Conservation (phyloP, 2,329 filamentous ascomycete species). For the Exophiala sp. region DNA sequence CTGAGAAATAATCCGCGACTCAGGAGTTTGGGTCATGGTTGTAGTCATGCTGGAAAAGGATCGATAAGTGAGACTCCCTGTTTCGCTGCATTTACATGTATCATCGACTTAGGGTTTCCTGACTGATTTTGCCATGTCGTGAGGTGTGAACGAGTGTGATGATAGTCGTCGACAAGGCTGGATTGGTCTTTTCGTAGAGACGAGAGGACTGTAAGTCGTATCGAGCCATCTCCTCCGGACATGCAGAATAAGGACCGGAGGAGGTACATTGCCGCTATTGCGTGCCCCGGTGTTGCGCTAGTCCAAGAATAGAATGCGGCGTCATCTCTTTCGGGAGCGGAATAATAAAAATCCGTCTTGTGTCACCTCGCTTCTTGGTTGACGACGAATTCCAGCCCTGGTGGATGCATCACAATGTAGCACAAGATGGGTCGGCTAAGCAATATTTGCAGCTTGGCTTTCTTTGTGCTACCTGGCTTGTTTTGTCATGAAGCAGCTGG, state of each 20-base stretch:
- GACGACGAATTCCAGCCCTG: not conserved
- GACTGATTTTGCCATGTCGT: not conserved
- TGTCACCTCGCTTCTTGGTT: not conserved
- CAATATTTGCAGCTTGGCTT: not conserved
- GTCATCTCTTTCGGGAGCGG: slow-evolving; percentile 1
- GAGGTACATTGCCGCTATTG: not conserved
- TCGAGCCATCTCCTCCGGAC: not conserved
- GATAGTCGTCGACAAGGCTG: not conserved
- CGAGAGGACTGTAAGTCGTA: not conserved
- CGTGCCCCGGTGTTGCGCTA: slow-evolving; percentile 10
- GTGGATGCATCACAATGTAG: slow-evolving; percentile 2
- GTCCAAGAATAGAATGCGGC: slow-evolving; percentile 4
- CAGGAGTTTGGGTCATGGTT: slow-evolving; percentile 28
- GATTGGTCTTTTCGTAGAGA: not conserved
- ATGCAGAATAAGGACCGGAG: not conserved
- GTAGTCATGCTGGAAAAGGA: slow-evolving; percentile 23
- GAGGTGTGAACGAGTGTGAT: not conserved
- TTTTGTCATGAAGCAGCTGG: not conserved
- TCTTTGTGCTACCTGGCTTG: not conserved
- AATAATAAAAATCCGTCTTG: slow-evolving; percentile 6
- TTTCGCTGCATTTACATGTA: slow-evolving; percentile 6
- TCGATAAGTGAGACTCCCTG: slow-evolving; percentile 3
- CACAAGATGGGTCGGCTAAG: slow-evolving; percentile 2
- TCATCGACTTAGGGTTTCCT: not conserved
- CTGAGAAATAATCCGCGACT: slow-evolving; percentile 20